A percentile compares a stretch with the other conserved stretches of the same genome.
Conservation (phyloP, 805 yeast species). For the Kodamaea kaohsiungensis region DNA sequence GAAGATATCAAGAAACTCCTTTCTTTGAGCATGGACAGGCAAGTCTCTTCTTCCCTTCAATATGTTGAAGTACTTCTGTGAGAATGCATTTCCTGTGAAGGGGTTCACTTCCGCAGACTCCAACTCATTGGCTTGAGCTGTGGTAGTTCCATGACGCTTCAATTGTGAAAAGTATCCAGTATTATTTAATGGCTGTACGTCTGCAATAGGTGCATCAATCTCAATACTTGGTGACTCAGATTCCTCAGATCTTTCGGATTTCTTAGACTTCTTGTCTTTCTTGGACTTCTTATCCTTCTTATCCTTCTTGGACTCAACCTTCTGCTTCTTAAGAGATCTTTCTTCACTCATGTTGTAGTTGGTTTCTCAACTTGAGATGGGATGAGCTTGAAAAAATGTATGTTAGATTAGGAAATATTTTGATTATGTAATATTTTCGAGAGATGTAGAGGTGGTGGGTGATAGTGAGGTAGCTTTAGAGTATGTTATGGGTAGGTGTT, state of each 20-base stretch:
- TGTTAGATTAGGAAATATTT: not conserved
- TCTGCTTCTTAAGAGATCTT: slow-evolving; percentile 51
- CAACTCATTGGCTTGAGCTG: slow-evolving; percentile 57
- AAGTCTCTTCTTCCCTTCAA: slow-evolving; percentile 77
- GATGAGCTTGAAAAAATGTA: slow-evolving; percentile 4
- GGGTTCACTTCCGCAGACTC: slow-evolving; percentile 69
- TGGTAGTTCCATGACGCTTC: slow-evolving; percentile 64
- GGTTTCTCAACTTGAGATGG: slow-evolving; percentile 1
- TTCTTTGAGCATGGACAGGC: slow-evolving; percentile 93
- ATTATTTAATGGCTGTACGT: not conserved
- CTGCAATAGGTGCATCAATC: slow-evolving; percentile 47
- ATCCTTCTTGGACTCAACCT: slow-evolving; percentile 39
- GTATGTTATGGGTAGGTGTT: too few relatives aligned
- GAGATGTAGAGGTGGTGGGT: too few relatives aligned
- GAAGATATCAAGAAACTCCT: slow-evolving; percentile 80
- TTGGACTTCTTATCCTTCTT: slow-evolving; percentile 55
- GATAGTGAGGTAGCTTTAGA: too few relatives aligned
- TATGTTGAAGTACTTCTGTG: slow-evolving; percentile 73
- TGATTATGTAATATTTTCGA: not conserved
- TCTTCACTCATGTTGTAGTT: slow-evolving; percentile 22
- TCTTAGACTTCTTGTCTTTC: slow-evolving; percentile 5
- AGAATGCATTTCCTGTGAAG: slow-evolving; percentile 68
- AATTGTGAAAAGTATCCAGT: slow-evolving; percentile 22
- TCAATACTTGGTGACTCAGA: not conserved
- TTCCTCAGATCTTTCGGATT: not conserved